Evolutionary conservation across 768 basidiomycete species (phyloP), one percentile per base, ranked within the genome.

Genomic region (Dentipellis sp.): DNA sequence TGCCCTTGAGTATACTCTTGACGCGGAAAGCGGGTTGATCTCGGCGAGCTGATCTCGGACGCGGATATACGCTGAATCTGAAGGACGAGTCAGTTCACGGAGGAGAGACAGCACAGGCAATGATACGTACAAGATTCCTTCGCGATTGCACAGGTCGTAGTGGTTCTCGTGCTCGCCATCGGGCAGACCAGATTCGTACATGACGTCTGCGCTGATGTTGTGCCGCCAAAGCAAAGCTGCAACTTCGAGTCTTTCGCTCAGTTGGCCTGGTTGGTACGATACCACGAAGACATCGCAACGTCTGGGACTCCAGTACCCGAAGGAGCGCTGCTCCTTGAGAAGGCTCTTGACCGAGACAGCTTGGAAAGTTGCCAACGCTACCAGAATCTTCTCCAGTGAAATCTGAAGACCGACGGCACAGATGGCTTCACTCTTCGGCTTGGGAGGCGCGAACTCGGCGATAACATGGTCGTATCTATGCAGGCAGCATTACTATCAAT

Each of bases 251-350:
- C 91, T 77, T 52, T 91, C 91, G 59, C 83, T 80, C 37, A 93
- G 71, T 63, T 83, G 77, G 10, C 91, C 90, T 8, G 81, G 73
- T 58, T 88, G 83, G 58, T 84, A 88, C 0, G 88, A 88, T 23
- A 91, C 81, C 11, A 93, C 76, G 59, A 92, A 93, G 10, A 93
- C 91, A 60, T 93, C 91, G 61, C 91, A 92, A 39, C 89, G 76
- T 14, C 90, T 78, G n/a, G 91, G 91, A 67, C 88, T 88, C 89
- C 88, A 93, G 64, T 82, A 88, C 0, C 91, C 91, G 58, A 91
- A 93, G 0, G 91, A 91, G 10, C 82, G 80, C 58, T 84, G 81
- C 63, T 91, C 88, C 66, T 86, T 91, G 53, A 90, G 73, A 5
- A 90, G 74, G 2, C 78, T 77, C 65, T 82, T 83, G 38, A 89